Conservation (phyloP, 768 basidiomycete genomes). For the Leccinum boreale region DNA sequence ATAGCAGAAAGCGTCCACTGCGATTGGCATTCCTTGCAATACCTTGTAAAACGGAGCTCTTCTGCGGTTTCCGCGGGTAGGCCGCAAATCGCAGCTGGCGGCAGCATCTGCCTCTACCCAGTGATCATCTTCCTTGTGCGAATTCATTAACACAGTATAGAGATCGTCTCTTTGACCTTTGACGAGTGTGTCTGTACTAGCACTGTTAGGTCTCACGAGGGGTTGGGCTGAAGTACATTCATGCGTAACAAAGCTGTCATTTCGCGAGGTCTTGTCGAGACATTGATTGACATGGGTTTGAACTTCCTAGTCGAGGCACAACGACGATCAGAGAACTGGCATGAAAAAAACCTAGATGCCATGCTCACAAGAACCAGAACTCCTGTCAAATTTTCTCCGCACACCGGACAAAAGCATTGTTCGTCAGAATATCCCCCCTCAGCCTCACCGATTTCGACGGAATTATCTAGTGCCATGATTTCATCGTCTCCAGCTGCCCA, state of each 20-base stretch:
- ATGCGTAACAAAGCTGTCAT: not conserved
- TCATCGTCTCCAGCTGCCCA: conserved; percentile 81
- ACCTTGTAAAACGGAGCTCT: conserved; percentile 96
- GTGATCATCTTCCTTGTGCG: conserved; percentile 70
- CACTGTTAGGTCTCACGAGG: not conserved
- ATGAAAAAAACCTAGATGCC: conserved; percentile 22
- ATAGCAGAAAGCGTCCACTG: conserved; percentile 96
- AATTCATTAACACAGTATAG: conserved; percentile 90
- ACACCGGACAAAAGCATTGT: conserved; percentile 25
- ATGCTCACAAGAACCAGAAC: conserved; percentile 18
- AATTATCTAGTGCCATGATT: conserved; percentile 32
- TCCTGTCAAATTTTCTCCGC: conserved; percentile 13
- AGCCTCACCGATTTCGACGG: conserved; percentile 19
- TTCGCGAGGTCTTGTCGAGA: conserved; percentile 36
- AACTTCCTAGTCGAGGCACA: conserved; percentile 38
- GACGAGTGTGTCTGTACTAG: not conserved
- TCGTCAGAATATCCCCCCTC: conserved; percentile 14
- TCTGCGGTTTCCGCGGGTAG: conserved; percentile 52
- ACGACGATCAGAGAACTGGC: not conserved
- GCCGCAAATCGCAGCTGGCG: conserved; percentile 46
- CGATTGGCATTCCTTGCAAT: conserved; percentile 94
- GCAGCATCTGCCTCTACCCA: conserved; percentile 77
- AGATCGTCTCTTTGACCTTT: conserved; percentile 31
- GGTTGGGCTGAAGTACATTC: not conserved
- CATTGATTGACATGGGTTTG: conserved; percentile 58